Conservation (phyloP, 495 filamentous ascomycete species). For the Penicillium steckii region DNA sequence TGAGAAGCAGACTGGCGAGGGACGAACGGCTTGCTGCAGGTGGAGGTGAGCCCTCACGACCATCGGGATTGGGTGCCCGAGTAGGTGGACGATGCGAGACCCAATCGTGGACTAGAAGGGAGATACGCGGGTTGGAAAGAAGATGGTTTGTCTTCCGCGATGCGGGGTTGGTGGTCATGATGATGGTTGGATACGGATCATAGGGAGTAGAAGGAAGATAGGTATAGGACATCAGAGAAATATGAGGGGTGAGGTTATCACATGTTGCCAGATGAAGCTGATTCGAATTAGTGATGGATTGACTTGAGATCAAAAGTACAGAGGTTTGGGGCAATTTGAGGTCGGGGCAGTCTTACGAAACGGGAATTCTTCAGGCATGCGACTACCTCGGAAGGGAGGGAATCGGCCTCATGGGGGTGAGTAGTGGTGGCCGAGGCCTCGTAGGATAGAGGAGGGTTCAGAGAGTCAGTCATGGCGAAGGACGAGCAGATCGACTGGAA, state of each 20-base stretch:
- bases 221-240: conserved; percentile 98
- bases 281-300: neutral
- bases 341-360: conserved; percentile 64
- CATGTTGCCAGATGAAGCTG: conserved; percentile 95
- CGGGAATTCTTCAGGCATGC: conserved; percentile 91
- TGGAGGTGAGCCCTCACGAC: conserved; percentile 59
- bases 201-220: conserved; percentile 86
- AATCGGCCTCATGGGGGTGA: conserved; percentile 63
- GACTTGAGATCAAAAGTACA: neutral
- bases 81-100: conserved; percentile 90
- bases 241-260: conserved; percentile 78
- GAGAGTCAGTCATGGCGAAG: conserved; percentile 41
- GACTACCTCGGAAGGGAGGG: conserved; percentile 79
- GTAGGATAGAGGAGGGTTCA: conserved; percentile 64
- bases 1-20: conserved; percentile 77
- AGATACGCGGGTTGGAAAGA: conserved; percentile 82
- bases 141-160: conserved; percentile 90
- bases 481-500: neutral
- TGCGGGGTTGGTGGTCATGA: conserved; percentile 90
- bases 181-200: conserved; percentile 68
- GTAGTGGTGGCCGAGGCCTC: conserved; percentile 72
- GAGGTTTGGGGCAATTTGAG: neutral
- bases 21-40: conserved; percentile 64
- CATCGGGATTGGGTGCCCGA: conserved; percentile 50
- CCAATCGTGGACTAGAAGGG: conserved; percentile 97